Evolutionary conservation across 352 stramenopile genomes (phyloP), one percentile per base, ranked within the genome.

Genomic region (Globisporangium splendens): DNA sequence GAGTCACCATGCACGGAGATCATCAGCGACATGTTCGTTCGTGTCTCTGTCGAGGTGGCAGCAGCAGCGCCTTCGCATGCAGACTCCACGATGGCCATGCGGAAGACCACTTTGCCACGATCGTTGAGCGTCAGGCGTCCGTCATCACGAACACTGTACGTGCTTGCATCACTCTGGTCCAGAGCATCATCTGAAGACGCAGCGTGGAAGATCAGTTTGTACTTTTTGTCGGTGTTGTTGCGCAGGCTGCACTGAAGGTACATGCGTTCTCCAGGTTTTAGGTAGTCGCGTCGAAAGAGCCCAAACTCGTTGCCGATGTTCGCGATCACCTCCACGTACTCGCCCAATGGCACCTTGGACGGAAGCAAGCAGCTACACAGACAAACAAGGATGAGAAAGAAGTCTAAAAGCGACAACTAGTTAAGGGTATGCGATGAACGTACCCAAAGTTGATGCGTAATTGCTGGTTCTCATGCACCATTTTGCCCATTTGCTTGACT

Each of bases 271-370:
- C 65, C 69, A 5, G 65, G 54, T 24, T 61, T 61, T 1, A 89
- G 41, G 39, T 78, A 79, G 35, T 80, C 73, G 6, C 83, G 75
- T 21, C 78, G 79, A 43, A 91, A 91, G 12, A 93, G 77, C 1
- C 83, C 83, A 48, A 93, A 93, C 55, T 93, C 83, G 60, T 93
- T 93, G 44, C 79, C 83, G 44, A 91, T 83, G 43, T 88, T 89
- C n/a, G 90, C 72, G 41, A 63, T 60, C 33, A 93, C 67, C 24
- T 91, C 69, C 49, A 91, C 75, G 59, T 73, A 88, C 44, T 76
- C 54, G 20, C 58, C 63, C n/a, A 88, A 22, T 6, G 69, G 65
- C 51, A 91, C 65, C 42, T 75, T 65, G 10, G 73, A 79, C 20
- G 83, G 83, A 28, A 91, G 62, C 59, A 87, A 46, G 63, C 68